Base-by-base conservation (phyloP, 768 basidiomycete species). In the Suillus alpinus region DNA sequence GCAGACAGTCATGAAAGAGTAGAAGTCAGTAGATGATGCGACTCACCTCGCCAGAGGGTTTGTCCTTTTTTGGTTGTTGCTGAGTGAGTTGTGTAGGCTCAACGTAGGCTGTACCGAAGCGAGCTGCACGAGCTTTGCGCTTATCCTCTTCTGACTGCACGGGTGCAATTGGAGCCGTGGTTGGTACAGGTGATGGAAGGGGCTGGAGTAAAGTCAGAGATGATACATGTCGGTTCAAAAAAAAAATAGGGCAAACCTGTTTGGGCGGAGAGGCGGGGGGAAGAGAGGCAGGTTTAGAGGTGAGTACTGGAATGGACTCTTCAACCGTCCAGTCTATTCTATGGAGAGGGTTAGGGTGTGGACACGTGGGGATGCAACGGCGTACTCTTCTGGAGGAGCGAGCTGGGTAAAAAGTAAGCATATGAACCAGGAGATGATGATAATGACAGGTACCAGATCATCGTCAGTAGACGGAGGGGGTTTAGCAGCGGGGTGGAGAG, bases 91-190 rank as follows among this genome's bases (percentile, higher is more conserved):
- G 62, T 6, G 68, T 60, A 31, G 81, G 78, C 52, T 77, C 77
- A 9, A 87, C 82, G 8, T 87, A 67, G 4, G 86, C 81, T n/a
- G 87, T 84, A 36, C 86, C 86, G 64, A 91, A 90, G n/a, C 89
- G 84, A 18, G 78, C 86, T 6, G 88, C 88, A 44, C 89, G 84
- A 46, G 79, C 76, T 68, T 76, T 83, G 57, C 85, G 83, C 66
- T 79, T 86, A 64, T 82, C 86, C 10, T 78, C 71, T 57, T 89
- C 88, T 29, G 52, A 18, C n/a, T 31, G 34, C 5, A 57, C 20
- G 31, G 13, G 13, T 26, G 58, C 3, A 14, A 37, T 16, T 46
- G 41, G 43, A 9, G 39, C 57, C 0, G 36, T 4, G 14, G 52
- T 26, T 55, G 52, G 52, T 7, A 9, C 31, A 20, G 58, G 18